Percentiles rank a stretch among this genome's conserved stretches.
Evolutionary conservation across 805 yeast genomes (phyloP).

Genomic region (Teunomyces gatunensis): DNA sequence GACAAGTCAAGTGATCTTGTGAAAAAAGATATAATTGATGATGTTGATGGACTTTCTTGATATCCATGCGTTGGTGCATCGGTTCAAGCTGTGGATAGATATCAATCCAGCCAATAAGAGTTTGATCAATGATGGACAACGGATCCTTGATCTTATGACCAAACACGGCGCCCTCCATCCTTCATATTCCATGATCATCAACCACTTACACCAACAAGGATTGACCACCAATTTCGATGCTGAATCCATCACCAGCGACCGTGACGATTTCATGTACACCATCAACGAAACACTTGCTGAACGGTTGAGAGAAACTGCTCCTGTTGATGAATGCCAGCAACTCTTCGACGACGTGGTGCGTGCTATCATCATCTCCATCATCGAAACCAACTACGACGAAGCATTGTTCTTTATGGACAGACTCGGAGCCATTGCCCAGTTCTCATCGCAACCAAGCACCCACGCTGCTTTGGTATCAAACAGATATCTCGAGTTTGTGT

Average conservation of each 20-base stretch:
- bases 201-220: not conserved
- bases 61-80: conserved; percentile 4
- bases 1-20: conserved; percentile 35
- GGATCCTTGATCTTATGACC: not conserved
- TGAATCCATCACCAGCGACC: not conserved
- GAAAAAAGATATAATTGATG: not conserved
- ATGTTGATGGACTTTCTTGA: conserved; percentile 1
- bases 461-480: conserved; percentile 19
- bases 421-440: conserved; percentile 16
- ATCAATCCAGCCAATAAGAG: no score
- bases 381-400: conserved; percentile 18
- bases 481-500: conserved; percentile 26
- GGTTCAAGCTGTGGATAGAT: not conserved
- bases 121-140: not conserved
- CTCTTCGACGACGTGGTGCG: conserved; percentile 4
- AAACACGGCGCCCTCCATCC: not conserved
- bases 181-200: not conserved
- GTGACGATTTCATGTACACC: conserved; percentile 1
- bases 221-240: not conserved
- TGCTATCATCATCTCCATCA: conserved; percentile 9
- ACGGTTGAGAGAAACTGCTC: not conserved
- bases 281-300: not conserved
- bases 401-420: conserved; percentile 17
- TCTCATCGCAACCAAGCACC: conserved; percentile 24
- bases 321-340: not conserved